A percentile compares a stretch with the other conserved stretches of the same genome.
Evolutionary conservation across 2,329 filamentous ascomycete genomes (phyloP).

Genomic region (Penicillium paneum): DNA sequence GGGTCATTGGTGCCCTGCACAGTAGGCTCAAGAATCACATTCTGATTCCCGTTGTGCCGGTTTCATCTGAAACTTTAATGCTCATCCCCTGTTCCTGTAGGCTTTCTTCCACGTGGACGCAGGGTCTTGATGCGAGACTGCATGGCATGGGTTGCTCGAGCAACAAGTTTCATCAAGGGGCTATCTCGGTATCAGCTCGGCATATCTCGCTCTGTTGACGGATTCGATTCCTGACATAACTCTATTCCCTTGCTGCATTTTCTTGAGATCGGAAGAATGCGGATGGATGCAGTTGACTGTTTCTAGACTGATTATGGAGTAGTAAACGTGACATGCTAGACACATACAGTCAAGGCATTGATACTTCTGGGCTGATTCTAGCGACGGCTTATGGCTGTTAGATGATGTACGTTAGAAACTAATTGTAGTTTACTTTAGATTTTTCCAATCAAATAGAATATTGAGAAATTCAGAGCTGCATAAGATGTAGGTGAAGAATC

Average conservation of each 20-base stretch:
- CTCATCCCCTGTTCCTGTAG: slow-evolving; percentile 13
- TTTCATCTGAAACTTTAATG: not conserved
- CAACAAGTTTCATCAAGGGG: slow-evolving; percentile 14
- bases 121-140: slow-evolving; percentile 8
- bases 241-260: slow-evolving; percentile 19
- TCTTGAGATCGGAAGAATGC: slow-evolving; percentile 14
- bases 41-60: slow-evolving; percentile 23
- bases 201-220: slow-evolving; percentile 7
- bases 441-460: not conserved
- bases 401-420: not conserved
- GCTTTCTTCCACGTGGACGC: slow-evolving; percentile 17
- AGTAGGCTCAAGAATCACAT: slow-evolving; percentile 46
- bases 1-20: slow-evolving; percentile 51
- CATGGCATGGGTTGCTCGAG: slow-evolving; percentile 15
- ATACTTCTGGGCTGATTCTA: not conserved
- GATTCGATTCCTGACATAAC: slow-evolving; percentile 8
- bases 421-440: no score
- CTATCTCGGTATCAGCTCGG: slow-evolving; percentile 8
- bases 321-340: not conserved
- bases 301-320: not conserved
- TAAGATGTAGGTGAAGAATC: not conserved
- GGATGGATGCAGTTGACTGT: not conserved
- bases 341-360: not conserved
- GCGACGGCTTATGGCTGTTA: not conserved
- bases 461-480: not conserved